Percentiles rank a stretch among this genome's conserved stretches.
Conservation (phyloP, 345 rosid species). For the Adansonia digitata region DNA sequence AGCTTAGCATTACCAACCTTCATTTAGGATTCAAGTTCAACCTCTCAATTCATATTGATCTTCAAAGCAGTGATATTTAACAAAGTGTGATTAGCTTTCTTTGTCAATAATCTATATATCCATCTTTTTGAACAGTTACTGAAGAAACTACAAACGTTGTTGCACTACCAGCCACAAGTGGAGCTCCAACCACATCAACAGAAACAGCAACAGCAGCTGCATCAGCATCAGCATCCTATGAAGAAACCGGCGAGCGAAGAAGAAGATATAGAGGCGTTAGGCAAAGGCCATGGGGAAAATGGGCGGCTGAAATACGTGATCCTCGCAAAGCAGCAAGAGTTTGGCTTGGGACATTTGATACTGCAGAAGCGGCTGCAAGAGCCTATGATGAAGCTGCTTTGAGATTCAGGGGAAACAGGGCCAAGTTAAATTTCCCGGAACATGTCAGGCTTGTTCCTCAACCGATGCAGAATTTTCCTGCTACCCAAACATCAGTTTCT, state of each 20-base stretch:
- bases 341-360: constrained; percentile 87
- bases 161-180: constrained; percentile 4
- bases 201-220: constrained; percentile 2
- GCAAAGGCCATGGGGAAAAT: constrained; percentile 89
- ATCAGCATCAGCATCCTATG: constrained; percentile 17
- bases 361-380: constrained; percentile 81
- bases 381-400: constrained; percentile 91
- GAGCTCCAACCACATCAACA: not conserved
- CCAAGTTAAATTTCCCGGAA: constrained; percentile 82
- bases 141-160: constrained; percentile 28
- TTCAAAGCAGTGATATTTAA: constrained; percentile 8
- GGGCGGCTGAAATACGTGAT: constrained; percentile 94
- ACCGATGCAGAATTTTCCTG: constrained; percentile 19
- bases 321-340: constrained; percentile 79
- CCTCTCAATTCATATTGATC: constrained; percentile 11
- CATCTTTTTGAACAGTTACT: constrained; percentile 3
- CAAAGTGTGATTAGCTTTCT: not conserved
- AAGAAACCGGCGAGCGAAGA: constrained; percentile 41
- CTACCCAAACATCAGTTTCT: constrained; percentile 19
- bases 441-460: constrained; percentile 35
- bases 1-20: not conserved
- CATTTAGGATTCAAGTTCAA: not conserved
- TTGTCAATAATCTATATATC: not conserved
- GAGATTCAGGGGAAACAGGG: constrained; percentile 76
- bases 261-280: constrained; percentile 80